Conservation (phyloP, 306 rosid genomes). For the Prosopis cineraria region DNA sequence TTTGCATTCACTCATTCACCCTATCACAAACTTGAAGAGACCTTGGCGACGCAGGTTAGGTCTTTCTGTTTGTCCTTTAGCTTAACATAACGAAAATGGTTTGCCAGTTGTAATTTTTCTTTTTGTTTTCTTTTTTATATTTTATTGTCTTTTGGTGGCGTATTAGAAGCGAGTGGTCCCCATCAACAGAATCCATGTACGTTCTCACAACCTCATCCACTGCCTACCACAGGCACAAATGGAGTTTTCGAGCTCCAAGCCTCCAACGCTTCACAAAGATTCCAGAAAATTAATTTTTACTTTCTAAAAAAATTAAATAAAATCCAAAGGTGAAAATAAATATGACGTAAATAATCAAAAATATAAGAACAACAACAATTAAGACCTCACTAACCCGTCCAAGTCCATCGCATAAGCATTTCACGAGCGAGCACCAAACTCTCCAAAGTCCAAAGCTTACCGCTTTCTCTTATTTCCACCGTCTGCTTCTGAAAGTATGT, state of each 20-base stretch:
- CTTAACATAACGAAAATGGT: neutral
- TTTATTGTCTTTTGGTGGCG: neutral
- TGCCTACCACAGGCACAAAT: neutral
- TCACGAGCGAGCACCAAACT: neutral
- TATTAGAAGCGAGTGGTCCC: no score
- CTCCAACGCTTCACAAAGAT: neutral
- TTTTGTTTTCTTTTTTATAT: neutral
- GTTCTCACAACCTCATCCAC: neutral
- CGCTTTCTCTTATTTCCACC: neutral
- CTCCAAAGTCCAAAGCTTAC: neutral
- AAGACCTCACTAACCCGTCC: neutral
- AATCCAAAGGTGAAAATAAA: neutral
- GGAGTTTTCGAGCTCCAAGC: neutral
- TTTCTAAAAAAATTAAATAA: neutral
- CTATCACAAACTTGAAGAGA: no score
- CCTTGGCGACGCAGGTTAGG: neutral
- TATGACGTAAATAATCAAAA: neutral
- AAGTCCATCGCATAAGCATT: neutral
- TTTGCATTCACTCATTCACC: neutral
- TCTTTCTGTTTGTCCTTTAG: neutral
- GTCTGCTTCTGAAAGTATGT: neutral
- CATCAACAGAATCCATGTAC: neutral
- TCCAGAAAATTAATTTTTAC: no score
- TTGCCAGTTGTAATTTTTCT: neutral
- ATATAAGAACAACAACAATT: neutral